Base-by-base conservation (phyloP, 768 basidiomycete genomes). In the Auricularia sp. region DNA sequence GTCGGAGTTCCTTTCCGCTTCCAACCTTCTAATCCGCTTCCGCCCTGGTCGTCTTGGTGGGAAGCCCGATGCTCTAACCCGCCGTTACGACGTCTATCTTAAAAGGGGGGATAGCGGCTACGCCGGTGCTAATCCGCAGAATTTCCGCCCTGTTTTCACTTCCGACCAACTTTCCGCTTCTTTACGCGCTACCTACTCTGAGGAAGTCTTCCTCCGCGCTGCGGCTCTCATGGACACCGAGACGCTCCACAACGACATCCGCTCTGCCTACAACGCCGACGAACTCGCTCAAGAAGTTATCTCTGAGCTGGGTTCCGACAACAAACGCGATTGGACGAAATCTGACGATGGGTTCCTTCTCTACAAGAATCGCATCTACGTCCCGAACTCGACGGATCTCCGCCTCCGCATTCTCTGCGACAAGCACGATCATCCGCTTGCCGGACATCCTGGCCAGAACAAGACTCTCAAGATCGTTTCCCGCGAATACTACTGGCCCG, bases 401-500 rank as follows among this genome's bases (percentile, higher is more conserved):
- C 72, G 69, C 8, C 33, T 64, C 56, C 69, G 74, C 7, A 70
- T 77, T 61, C 63, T 80, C 8, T 66, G 72, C 10, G 64, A 64
- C 5, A 68, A 68, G 21, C 81, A 82, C 67, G 77, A 83, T 64
- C 63, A 67, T 23, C 68, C 72, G 2, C 61, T 74, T 29, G 72
- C 73, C 35, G 80, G 81, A 12, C 81, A 83, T 62, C 77, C 73
- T 6, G 80, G 81, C 3, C 71, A 67, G 12, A 67, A 64, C 2
- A 70, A 70, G 16, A 82, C 80, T 0, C 62, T 70, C 8, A 67
- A 72, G 3, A 64, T 74, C 1, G 66, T 82, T 3, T 54, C 47
- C 0, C 70, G 74, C 3, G 70, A 80, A 51, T 82, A 76, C 67
- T 78, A 71, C 2, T 83, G 80, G 80, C 80, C 73, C 1, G 61